These are phyloP conservation scores for Rubia peregrina DNA, from an alignment of 305 asterid genomes.

Conservation along the genomic window DNA sequence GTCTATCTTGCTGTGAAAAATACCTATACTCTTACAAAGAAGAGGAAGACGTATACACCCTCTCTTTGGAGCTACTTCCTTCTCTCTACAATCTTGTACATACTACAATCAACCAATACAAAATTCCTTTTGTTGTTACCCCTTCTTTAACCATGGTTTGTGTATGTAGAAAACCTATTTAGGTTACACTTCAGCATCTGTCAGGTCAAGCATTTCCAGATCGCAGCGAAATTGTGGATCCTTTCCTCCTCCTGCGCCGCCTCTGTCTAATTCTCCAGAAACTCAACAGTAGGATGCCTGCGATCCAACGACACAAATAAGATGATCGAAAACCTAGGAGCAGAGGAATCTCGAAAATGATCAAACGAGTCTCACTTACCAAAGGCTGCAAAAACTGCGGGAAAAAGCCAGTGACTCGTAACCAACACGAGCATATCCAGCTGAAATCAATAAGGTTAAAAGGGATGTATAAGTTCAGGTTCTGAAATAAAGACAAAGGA, in stretches of 20 bases:
- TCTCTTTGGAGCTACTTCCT: not conserved
- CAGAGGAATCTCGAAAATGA: not conserved
- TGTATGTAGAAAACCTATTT: constrained; percentile 5
- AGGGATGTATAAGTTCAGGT: not conserved
- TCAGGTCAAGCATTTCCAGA: constrained; percentile 33
- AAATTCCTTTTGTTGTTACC: constrained; percentile 3
- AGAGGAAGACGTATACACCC: not conserved
- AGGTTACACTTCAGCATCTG: constrained; percentile 18
- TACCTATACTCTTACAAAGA: not conserved
- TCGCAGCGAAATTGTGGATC: constrained; percentile 50
- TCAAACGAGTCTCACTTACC: constrained; percentile 38
- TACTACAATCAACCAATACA: constrained; percentile 12
- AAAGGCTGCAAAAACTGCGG: constrained; percentile 53
- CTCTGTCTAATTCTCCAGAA: constrained; percentile 77
- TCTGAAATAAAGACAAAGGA: not conserved
- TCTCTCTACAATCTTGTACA: constrained; percentile 6
- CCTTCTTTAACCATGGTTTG: constrained; percentile 1
- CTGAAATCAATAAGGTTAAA: constrained; percentile 35
- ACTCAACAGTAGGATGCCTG: constrained; percentile 58
- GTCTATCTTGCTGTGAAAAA: not conserved
- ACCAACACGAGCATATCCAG: constrained; percentile 71
- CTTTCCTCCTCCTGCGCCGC: constrained; percentile 76
- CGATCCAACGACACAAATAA: constrained; percentile 10
- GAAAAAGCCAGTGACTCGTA: constrained; percentile 84
- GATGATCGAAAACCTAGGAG: not conserved